Evolutionary conservation across 2,329 filamentous ascomycete genomes (phyloP), one percentile per base, ranked within the genome.

Genomic region (Aspergillus sp.): DNA sequence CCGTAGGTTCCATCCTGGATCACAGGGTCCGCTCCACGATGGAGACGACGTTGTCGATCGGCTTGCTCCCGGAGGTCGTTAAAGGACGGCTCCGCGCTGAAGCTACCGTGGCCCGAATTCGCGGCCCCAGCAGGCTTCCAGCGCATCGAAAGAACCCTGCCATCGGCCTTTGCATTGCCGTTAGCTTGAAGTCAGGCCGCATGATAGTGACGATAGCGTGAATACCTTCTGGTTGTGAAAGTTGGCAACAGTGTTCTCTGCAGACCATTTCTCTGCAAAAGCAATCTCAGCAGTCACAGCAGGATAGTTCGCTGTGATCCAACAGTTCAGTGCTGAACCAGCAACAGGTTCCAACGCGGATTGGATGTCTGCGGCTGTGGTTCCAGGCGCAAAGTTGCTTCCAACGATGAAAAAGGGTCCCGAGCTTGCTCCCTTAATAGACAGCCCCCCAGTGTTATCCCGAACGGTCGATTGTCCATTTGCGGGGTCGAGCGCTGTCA

Each of bases 351-450:
- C 68, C 60, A 83, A 71, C 29, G 81, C 79, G 38, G 78, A 74
- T 57, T 82, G 77, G 41, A 84, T 83, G 54, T 84, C 81, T 28
- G 77, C 78, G 10, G 79, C 80, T 2, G 80, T 82, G 0, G 81
- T 84, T 10, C 80, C 81, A n/a, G 76, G 76, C 9, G 80, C 80
- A 59, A 84, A 83, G 63, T 83, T 83, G 59, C 73, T 75, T 5
- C 78, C 81, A 43, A 80, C 63, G 5, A 84, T 76, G 4, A 77
- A 70, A 57, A 75, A 80, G 2, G 78, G 78, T 1, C 76, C 76
- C 7, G 66, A 66, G 8, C 71, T 69, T 19, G 66, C 62, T 42
- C 80, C 80, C 58, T 73, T 73, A 49, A 83, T 82, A 58, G 66
- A 77, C 49, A 82, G 70, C 34, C 74, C 56, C 41, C 60, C 47